Evolutionary conservation across 768 basidiomycete species (phyloP).

Genomic region (Trametes coccinea): DNA sequence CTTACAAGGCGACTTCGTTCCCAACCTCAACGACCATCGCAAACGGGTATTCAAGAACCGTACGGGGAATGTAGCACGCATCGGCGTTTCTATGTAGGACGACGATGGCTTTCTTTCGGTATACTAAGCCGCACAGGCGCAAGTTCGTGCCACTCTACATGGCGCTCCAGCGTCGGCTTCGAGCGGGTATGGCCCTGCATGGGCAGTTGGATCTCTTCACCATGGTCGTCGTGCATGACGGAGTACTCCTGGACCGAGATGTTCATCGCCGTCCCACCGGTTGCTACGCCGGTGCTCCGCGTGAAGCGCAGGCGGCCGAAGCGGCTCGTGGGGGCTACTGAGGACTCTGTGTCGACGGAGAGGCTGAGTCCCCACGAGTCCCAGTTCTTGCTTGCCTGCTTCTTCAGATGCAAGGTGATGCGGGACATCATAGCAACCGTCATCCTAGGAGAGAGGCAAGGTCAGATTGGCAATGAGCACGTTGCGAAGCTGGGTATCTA

Average conservation of each 20-base stretch:
- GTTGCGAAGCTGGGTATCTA: neutral
- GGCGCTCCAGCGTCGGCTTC: neutral
- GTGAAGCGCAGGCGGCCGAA: slow-evolving; percentile 3
- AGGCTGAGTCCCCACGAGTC: slow-evolving; percentile 9
- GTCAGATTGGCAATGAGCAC: neutral
- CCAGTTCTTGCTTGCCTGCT: slow-evolving; percentile 24
- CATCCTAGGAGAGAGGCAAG: slow-evolving; percentile 10
- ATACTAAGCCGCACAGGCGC: slow-evolving; percentile 13
- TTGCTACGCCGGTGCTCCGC: neutral
- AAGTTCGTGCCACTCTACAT: slow-evolving; percentile 16
- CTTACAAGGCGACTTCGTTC: too few relatives aligned
- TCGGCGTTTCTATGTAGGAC: neutral
- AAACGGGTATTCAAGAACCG: too few relatives aligned
- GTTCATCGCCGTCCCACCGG: slow-evolving; percentile 7
- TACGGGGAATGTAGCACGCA: neutral
- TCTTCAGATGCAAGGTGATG: slow-evolving; percentile 62
- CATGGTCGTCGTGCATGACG: slow-evolving; percentile 20
- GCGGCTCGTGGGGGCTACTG: neutral
- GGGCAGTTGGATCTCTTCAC: slow-evolving; percentile 8
- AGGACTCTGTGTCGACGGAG: neutral
- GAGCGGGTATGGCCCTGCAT: neutral
- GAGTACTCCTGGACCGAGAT: slow-evolving; percentile 20
- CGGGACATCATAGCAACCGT: slow-evolving; percentile 69
- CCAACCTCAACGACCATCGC: too few relatives aligned
- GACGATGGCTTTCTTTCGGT: neutral